phyloP scores from a whole-genome alignment of 192 early-diverging fungal species.

The Entomortierella chlamydospora region DNA sequence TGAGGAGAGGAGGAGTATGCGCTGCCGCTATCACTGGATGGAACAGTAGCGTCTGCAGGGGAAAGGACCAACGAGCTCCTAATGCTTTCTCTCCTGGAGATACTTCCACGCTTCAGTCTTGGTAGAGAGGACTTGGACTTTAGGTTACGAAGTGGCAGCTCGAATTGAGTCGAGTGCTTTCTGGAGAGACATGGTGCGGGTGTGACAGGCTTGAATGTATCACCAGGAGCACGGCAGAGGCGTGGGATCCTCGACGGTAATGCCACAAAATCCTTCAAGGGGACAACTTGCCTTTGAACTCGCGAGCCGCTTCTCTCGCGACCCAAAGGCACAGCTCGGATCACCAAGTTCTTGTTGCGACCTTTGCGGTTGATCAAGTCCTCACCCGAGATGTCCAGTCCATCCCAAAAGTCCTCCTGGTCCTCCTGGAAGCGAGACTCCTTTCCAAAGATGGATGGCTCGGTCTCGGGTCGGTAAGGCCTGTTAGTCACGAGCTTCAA shows the following conservation, averaged over 20 bases:
- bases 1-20: slow-evolving; percentile 10
- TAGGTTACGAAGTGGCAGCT: slow-evolving; percentile 19
- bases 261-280: slow-evolving; percentile 45
- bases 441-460: slow-evolving; percentile 28
- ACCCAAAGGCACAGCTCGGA: slow-evolving; percentile 15
- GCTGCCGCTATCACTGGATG: slow-evolving; percentile 5
- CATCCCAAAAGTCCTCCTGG: slow-evolving; percentile 46
- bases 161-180: slow-evolving; percentile 27
- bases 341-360: slow-evolving; percentile 26
- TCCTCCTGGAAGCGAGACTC: slow-evolving; percentile 34
- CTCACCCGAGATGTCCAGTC: slow-evolving; percentile 17
- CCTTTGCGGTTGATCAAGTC: slow-evolving; percentile 16
- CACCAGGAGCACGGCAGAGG: slow-evolving; percentile 22
- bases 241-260: slow-evolving; percentile 39
- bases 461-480: slow-evolving; percentile 16
- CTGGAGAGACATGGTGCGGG: slow-evolving; percentile 32
- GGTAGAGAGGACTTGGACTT: slow-evolving; percentile 40
- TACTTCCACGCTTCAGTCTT: slow-evolving; percentile 23
- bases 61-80: background rate
- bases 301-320: slow-evolving; percentile 34
- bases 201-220: slow-evolving; percentile 24
- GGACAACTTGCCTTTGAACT: slow-evolving; percentile 34
- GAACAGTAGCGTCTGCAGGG: background rate
- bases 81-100: background rate
- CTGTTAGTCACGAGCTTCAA: slow-evolving; percentile 15